Evolutionary conservation across 345 rosid genomes (phyloP).

Genomic region (Firmiana major): DNA sequence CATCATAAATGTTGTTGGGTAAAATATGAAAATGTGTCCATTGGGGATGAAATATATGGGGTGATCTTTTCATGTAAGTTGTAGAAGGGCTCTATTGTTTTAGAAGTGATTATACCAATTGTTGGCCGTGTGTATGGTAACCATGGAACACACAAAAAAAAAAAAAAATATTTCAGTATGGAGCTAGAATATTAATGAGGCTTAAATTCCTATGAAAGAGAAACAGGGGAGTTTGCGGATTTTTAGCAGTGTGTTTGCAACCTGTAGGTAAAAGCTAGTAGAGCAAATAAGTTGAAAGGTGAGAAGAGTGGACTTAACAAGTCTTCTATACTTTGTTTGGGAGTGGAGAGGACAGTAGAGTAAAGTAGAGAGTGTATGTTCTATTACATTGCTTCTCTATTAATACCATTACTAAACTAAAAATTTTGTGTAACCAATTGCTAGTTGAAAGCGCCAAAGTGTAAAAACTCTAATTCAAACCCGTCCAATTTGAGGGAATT

Average conservation of each 20-base stretch:
- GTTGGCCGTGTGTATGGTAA: neutral
- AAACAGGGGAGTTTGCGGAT: neutral
- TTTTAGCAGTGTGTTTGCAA: neutral
- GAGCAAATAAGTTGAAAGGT: neutral
- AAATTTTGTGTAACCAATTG: neutral
- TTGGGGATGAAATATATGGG: neutral
- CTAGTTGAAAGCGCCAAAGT: neutral
- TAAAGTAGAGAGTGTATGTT: neutral
- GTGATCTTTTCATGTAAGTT: neutral
- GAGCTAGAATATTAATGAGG: neutral
- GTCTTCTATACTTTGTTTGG: neutral
- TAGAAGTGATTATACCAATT: neutral
- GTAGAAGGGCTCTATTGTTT: neutral
- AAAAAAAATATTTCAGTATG: neutral
- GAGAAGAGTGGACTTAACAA: neutral
- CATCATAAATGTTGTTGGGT: neutral
- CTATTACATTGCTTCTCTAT: neutral
- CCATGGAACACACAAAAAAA: neutral
- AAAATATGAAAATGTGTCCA: neutral
- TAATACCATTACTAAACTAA: neutral
- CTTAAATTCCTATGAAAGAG: neutral
- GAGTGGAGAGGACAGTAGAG: neutral
- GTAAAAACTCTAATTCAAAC: neutral
- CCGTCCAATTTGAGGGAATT: neutral
- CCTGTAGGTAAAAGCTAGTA: neutral